Conservation (phyloP, 352 stramenopile species). For the Thalassiosira livingstoniorum region DNA sequence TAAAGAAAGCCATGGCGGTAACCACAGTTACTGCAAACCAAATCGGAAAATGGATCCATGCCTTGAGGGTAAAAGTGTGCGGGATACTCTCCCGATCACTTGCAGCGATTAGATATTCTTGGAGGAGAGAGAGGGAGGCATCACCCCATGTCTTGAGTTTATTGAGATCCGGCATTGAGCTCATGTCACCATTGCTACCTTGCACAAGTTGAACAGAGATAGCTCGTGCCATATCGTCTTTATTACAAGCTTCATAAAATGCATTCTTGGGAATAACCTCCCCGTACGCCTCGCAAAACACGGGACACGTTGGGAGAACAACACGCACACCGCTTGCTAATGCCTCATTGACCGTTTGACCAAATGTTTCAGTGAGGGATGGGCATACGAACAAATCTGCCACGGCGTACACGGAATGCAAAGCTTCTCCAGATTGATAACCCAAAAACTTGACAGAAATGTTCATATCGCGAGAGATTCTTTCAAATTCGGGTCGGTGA, state of each 20-base stretch:
- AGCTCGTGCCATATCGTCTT: conserved; percentile 39
- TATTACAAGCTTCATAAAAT: conserved; percentile 58
- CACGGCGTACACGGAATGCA: conserved; percentile 64
- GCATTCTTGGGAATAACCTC: conserved; percentile 57
- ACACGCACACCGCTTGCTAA: conserved; percentile 60
- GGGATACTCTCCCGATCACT: conserved; percentile 55
- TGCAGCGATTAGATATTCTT: conserved; percentile 54
- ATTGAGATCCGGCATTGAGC: conserved; percentile 42
- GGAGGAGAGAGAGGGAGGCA: conserved; percentile 36
- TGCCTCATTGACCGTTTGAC: conserved; percentile 72
- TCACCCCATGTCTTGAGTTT: conserved; percentile 61
- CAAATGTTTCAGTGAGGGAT: conserved; percentile 69
- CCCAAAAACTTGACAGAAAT: conserved; percentile 65
- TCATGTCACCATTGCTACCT: conserved; percentile 34
- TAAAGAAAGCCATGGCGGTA: conserved; percentile 43
- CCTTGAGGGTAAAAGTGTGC: conserved; percentile 50
- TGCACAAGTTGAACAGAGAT: conserved; percentile 56
- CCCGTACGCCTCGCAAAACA: conserved; percentile 66
- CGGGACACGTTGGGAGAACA: conserved; percentile 53
- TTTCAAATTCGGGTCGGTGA: conserved; percentile 48
- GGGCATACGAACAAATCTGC: conserved; percentile 67
- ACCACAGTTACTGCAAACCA: conserved; percentile 50
- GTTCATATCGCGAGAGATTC: conserved; percentile 36
- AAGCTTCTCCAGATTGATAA: conserved; percentile 62
- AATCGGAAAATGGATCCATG: conserved; percentile 46